Base-by-base conservation (phyloP, 148 eudicot genomes). In the Vaccinium corymbosum region DNA sequence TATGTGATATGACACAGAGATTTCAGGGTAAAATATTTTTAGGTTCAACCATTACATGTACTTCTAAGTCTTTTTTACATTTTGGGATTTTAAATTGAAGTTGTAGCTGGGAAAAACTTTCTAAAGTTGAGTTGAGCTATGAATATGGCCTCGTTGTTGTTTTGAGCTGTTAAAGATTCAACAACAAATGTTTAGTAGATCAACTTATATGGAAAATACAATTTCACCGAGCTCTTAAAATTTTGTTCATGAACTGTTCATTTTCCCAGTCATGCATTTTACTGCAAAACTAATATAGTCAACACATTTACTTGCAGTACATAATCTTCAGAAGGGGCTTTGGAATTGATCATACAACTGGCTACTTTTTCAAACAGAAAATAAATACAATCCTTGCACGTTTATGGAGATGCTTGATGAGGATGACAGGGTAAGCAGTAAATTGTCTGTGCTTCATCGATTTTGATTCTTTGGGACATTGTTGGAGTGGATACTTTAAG, bases 261-360 rank as follows among this genome's bases (percentile, higher is more conserved):
- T 75, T 48, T 17, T 42, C 15, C 0, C 27, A 0, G 1, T 49
- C 25, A n/a, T 46, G 79, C 79, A 19, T 76, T 76, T 14, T 48
- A 49, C 48, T 4, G 3, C 76, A 32, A 71, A 29, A 35, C 48
- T 76, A 76, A 76, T 46, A 5, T 48, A 46, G 79, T 50, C 61
- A 11, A 8, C 29, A 14, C 72, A 46, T 22, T 50, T 68, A 20
- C 76, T 17, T 85, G 82, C 81, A 88, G 90, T 88, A 88, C 56
- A 53, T 88, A 61, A 88, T 88, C 29, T 88, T 88, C 62, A 85
- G 90, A 3, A 86, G 90, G 42, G 90, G 90, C 71, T 76, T 88
- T 62, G 90, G 90, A 15, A 50, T 88, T 81, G 88, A 88, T 84
- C 88, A 86, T 22, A 88, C 83, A 84, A 86, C 86, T 25, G 76